These are phyloP conservation scores for Urtica urens DNA, from an alignment of 306 rosid genomes.

Conservation along the genomic window DNA sequence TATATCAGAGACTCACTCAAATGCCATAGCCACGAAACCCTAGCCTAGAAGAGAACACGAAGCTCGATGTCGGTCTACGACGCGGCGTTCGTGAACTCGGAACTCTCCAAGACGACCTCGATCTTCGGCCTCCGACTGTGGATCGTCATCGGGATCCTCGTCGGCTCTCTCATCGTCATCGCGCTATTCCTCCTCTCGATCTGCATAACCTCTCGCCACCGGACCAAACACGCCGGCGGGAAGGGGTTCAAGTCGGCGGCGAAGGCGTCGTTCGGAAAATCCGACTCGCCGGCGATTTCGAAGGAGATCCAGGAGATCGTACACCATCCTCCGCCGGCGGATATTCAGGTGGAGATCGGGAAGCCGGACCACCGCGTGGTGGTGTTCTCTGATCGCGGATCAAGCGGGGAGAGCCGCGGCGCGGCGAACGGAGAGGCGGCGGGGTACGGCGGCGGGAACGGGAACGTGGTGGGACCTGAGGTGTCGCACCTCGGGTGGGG, in stretches of 20 bases:
- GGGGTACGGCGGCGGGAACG: constrained; percentile 41
- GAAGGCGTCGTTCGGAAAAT: neutral
- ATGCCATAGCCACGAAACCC: constrained; percentile 7
- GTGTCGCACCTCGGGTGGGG: constrained; percentile 99
- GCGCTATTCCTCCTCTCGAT: constrained; percentile 76
- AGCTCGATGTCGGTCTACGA: constrained; percentile 61
- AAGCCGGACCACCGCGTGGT: constrained; percentile 61
- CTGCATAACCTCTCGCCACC: constrained; percentile 78
- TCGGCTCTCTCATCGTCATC: constrained; percentile 66
- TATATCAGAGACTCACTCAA: constrained; percentile 12
- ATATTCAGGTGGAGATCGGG: constrained; percentile 62
- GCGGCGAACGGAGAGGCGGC: constrained; percentile 45
- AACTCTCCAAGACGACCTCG: constrained; percentile 71
- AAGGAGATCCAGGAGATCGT: constrained; percentile 79
- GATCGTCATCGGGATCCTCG: constrained; percentile 87
- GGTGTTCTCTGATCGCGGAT: constrained; percentile 54
- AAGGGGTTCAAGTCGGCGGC: neutral
- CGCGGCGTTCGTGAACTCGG: constrained; percentile 61
- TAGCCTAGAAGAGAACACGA: neutral
- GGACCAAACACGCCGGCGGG: constrained; percentile 20
- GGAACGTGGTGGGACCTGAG: constrained; percentile 66
- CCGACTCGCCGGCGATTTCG: constrained; percentile 40
- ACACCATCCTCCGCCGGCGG: constrained; percentile 49
- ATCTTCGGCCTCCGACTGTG: constrained; percentile 87
- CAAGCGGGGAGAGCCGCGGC: constrained; percentile 70